Conservation (phyloP, 805 yeast species). For the Cyberlindnera amylophila region DNA sequence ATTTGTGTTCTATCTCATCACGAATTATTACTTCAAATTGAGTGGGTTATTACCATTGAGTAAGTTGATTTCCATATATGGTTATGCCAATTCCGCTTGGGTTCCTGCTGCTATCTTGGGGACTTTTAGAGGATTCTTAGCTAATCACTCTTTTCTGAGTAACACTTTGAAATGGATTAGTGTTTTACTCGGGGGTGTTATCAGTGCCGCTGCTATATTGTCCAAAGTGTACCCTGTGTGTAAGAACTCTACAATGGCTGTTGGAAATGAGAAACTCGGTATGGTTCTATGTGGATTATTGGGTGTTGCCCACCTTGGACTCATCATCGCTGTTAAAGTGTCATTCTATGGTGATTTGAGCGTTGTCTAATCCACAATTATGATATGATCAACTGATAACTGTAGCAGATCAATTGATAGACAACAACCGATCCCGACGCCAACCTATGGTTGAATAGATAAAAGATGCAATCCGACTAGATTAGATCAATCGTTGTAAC, state of each 20-base stretch:
- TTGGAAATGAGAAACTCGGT: conserved; percentile 37
- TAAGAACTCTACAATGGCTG: conserved; percentile 30
- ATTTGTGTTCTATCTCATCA: conserved; percentile 42
- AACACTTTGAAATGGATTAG: conserved; percentile 57
- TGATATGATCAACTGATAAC: too few species aligned
- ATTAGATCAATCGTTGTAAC: too few species aligned
- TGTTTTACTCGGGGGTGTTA: conserved; percentile 53
- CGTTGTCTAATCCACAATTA: conserved; percentile 15
- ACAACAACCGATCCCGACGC: too few species aligned
- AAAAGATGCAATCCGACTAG: too few species aligned
- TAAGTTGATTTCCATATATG: conserved; percentile 69
- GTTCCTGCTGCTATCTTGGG: conserved; percentile 69
- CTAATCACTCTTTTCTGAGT: conserved; percentile 42
- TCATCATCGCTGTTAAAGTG: conserved; percentile 62
- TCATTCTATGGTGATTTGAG: conserved; percentile 51
- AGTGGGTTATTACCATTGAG: conserved; percentile 46
- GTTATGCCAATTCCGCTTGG: conserved; percentile 84
- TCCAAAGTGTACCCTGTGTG: conserved; percentile 43
- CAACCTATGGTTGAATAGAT: too few species aligned
- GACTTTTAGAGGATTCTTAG: conserved; percentile 52
- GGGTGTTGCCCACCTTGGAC: conserved; percentile 47
- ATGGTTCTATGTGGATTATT: conserved; percentile 38
- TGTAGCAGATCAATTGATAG: too few species aligned
- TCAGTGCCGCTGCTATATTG: conserved; percentile 56
- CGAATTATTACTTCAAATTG: conserved; percentile 54